Conservation (phyloP, 2,329 filamentous ascomycete species). For the Fusarium sp. region DNA sequence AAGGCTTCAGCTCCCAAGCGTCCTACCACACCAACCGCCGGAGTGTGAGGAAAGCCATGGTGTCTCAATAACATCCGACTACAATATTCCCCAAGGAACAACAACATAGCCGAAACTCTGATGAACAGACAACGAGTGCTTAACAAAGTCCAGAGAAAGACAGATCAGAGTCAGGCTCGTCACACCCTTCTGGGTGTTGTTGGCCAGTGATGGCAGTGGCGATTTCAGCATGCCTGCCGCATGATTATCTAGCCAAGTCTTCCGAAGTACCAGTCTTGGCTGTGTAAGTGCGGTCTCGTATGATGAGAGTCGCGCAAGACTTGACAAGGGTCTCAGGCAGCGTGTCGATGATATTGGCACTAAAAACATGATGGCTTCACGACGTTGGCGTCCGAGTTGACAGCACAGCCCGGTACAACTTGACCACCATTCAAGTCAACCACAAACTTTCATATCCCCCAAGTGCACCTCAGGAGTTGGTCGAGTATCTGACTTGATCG, state of each 20-base stretch:
- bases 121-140: neutral
- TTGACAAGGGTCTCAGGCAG: neutral
- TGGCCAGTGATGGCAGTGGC: neutral
- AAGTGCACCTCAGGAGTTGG: neutral
- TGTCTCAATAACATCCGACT: neutral
- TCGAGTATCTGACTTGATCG: neutral
- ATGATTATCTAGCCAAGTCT: slow-evolving; percentile 1
- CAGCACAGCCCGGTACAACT: neutral
- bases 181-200: neutral
- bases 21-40: neutral
- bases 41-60: neutral
- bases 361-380: neutral
- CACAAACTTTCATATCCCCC: neutral
- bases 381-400: neutral
- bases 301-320: neutral
- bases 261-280: slow-evolving; percentile 4
- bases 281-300: neutral
- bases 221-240: neutral
- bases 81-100: neutral
- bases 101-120: neutral
- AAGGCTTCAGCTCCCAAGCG: neutral
- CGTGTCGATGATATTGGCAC: neutral
- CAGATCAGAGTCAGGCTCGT: neutral
- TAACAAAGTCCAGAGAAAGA: neutral
- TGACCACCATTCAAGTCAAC: neutral